Evolutionary conservation across 2,329 filamentous ascomycete species (phyloP), one percentile per base, ranked within the genome.

Genomic region (Colletotrichum endophyticum): DNA sequence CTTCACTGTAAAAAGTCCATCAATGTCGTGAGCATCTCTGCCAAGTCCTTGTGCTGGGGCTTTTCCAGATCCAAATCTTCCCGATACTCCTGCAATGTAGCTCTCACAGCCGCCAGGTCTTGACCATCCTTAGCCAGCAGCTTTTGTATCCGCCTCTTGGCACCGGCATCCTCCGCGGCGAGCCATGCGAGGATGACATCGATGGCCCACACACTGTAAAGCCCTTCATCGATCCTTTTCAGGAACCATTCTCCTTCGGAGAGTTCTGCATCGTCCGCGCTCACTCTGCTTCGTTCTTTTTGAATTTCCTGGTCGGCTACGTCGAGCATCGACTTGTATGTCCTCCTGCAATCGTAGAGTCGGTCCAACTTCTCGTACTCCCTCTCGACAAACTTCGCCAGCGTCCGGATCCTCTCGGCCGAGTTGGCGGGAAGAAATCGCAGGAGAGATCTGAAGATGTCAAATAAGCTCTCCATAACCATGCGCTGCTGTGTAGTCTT

Each of bases 351-450:
- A 76, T 90, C 88, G 44, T 98, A 84, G 6, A 99, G 88, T 82
- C 93, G 95, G 8, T 83, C 86, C 49, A 95, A 92, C 88, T 99
- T 99, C 79, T 94, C 95, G 83, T 98, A 98, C 79, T 98, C 93
- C 82, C 95, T 98, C 84, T 99, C 97, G 22, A 98, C 94, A 81
- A 99, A 99, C 82, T 99, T 99, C 64, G 96, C 96, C 6, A 99
- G 89, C 1, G 94, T 91, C 6, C 97, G 92, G 80, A 99, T 98
- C 8, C 97, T 91, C 36, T 93, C 90, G 0, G 95, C 89, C 2
- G 95, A 96, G 36, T 95, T 92, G 19, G 92, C 94, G 0, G 96
- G 96, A 2, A 99, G 85, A 6, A 93, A 89, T 28, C 96, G 93
- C 2, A 99, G 88, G 83, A 99, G 90, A 0, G 94, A 95, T 1